Base-by-base conservation (phyloP, 768 basidiomycete genomes). In the Wakefieldia striispora region DNA sequence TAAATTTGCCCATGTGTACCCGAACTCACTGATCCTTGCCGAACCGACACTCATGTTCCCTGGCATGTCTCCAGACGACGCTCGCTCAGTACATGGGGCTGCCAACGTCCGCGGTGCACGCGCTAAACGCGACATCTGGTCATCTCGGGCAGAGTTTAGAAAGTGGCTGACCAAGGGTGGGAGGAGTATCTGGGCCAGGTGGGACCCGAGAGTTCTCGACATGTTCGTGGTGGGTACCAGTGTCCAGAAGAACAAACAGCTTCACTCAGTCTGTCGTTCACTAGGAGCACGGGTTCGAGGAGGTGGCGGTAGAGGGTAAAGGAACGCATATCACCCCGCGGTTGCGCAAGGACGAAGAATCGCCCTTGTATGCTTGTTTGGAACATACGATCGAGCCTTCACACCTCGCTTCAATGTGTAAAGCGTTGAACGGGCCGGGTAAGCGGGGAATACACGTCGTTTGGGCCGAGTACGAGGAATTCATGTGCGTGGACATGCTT, bases 21-120 rank as follows among this genome's bases (percentile, higher is more conserved):
- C 45, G 2, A 43, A 40, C 11, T 65, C 58, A 2, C 43, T 67
- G 11, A 53, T 67, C 33, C 45, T 67, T 12, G 20, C 67, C 40
- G 66, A 67, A 43, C 67, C 66, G 4, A 69, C 67, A 2, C 23
- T 67, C 46, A 65, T 67, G 67, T 69, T 67, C 34, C 67, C 65
- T 20, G 47, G 21, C 13, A 51, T 67, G 49, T 53, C 65, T 1
- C 53, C 67, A 6, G 53, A 51, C 1, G 66, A 67, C 33, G 57
- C 57, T 3, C 66, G 66, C n/a, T 50, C 47, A 3, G 47, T 63
- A n/a, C 66, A 61, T 16, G 66, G 66, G 6, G 58, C 61, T 4
- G 57, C 67, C 35, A 67, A 67, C 24, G 61, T 69, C 14, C 62
- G 62, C 3, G 65, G 61, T 4, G 63, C 62, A 6, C 54, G 49